These are phyloP conservation scores for Phaffia tasmanica DNA, from an alignment of 768 basidiomycete genomes.

Conservation along the genomic window DNA sequence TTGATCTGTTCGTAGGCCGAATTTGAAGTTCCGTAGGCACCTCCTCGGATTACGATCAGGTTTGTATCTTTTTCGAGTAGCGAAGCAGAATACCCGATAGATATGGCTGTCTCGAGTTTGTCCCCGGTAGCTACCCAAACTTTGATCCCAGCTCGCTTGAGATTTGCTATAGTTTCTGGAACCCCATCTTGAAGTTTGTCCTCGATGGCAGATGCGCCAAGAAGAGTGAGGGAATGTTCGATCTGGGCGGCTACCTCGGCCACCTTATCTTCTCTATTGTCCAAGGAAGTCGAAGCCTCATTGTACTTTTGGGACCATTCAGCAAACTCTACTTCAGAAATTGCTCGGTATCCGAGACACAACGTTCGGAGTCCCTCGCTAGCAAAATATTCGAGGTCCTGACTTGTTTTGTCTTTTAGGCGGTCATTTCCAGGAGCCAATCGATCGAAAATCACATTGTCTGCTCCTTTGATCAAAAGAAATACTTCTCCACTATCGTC, in stretches of 20 bases:
- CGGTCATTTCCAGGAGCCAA: conserved; percentile 64
- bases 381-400: conserved; percentile 87
- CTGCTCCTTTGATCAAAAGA: conserved; percentile 93
- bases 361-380: conserved; percentile 85
- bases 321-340: conserved; percentile 73
- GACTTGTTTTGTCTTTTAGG: conserved; percentile 64
- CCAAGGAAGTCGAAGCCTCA: conserved; percentile 60
- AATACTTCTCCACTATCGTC: conserved; percentile 56
- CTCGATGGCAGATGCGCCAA: conserved; percentile 92
- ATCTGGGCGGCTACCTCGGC: conserved; percentile 75
- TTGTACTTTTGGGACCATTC: conserved; percentile 72
- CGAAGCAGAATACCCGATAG: conserved; percentile 51
- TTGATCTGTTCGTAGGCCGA: neutral
- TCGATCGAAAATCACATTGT: conserved; percentile 83
- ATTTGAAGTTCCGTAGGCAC: neutral
- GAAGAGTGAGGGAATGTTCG: conserved; percentile 68
- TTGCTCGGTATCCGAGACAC: conserved; percentile 68
- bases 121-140: conserved; percentile 71
- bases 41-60: neutral
- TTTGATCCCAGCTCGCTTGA: conserved; percentile 91
- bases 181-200: conserved; percentile 97
- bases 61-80: neutral
- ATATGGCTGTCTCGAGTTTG: conserved; percentile 95
- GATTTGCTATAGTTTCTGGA: conserved; percentile 82
- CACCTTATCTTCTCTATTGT: conserved; percentile 79